phyloP scores from a whole-genome alignment of 495 filamentous ascomycete genomes.

The Tuber calosporum region DNA sequence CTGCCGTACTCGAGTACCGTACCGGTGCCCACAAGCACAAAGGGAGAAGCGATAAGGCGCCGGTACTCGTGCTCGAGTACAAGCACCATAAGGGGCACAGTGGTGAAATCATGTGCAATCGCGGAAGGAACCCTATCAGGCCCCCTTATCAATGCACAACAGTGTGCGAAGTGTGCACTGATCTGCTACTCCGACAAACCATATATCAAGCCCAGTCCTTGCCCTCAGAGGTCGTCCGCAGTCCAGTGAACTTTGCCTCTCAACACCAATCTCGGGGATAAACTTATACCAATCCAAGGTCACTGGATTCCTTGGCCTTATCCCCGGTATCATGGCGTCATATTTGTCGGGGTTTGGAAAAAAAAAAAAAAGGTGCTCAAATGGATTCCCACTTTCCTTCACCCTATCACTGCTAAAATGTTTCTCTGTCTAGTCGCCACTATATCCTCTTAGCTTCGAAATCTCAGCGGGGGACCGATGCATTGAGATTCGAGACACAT shows the following conservation, averaged over 20 bases:
- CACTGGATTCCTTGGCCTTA: neutral
- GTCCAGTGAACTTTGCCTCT: neutral
- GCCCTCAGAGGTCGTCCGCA: neutral
- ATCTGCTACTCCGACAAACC: neutral
- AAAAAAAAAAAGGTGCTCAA: neutral
- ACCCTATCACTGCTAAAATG: neutral
- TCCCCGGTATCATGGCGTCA: neutral
- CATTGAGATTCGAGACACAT: neutral
- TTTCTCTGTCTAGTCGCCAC: neutral
- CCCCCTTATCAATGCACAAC: neutral
- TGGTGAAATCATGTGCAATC: neutral
- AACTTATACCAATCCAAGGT: neutral
- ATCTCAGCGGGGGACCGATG: neutral
- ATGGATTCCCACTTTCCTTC: neutral
- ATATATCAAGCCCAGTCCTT: neutral
- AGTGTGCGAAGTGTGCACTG: neutral
- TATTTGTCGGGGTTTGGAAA: neutral
- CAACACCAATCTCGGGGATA: neutral
- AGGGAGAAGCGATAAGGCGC: neutral
- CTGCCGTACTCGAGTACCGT: too few relatives aligned
- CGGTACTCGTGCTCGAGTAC: too few relatives aligned
- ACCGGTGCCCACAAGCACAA: neutral
- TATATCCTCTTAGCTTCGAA: neutral
- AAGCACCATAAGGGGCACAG: neutral
- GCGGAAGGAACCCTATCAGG: neutral